phyloP scores from a whole-genome alignment of 129 eudicot species.

The Pulicaria dysenterica region DNA sequence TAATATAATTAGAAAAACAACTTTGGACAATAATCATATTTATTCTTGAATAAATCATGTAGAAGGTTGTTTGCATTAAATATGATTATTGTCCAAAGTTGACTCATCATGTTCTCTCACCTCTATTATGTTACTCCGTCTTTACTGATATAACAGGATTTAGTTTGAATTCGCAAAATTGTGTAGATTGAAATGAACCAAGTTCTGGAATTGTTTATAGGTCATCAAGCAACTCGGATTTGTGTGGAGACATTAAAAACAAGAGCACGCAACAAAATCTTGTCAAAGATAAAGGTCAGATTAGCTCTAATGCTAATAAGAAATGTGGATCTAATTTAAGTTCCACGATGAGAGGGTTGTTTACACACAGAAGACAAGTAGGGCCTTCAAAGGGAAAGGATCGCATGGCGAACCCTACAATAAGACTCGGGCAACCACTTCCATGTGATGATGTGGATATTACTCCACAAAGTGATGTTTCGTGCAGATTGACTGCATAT shows the following conservation, averaged over 20 bases:
- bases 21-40: too few relatives aligned
- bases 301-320: slow-evolving; percentile 3
- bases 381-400: slow-evolving; percentile 9
- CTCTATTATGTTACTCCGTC: not conserved
- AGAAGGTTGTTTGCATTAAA: too few relatives aligned
- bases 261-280: not conserved
- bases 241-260: slow-evolving; percentile 18
- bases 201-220: slow-evolving; percentile 2
- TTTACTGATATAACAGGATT: not conserved
- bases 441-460: slow-evolving; percentile 18
- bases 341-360: slow-evolving; percentile 11
- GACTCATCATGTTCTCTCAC: too few relatives aligned
- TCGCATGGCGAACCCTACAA: not conserved
- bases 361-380: slow-evolving; percentile 12
- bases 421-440: slow-evolving; percentile 30
- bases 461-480: not conserved
- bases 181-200: not conserved
- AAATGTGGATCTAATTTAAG: slow-evolving; percentile 10
- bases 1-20: too few relatives aligned
- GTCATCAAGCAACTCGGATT: slow-evolving; percentile 24
- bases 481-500: slow-evolving; percentile 13
- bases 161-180: not conserved
- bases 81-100: too few relatives aligned
- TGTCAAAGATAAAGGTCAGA: slow-evolving; percentile 15
- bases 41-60: too few relatives aligned